Evolutionary conservation across 2,329 filamentous ascomycete species (phyloP).

Genomic region (Trichoderma sp.): DNA sequence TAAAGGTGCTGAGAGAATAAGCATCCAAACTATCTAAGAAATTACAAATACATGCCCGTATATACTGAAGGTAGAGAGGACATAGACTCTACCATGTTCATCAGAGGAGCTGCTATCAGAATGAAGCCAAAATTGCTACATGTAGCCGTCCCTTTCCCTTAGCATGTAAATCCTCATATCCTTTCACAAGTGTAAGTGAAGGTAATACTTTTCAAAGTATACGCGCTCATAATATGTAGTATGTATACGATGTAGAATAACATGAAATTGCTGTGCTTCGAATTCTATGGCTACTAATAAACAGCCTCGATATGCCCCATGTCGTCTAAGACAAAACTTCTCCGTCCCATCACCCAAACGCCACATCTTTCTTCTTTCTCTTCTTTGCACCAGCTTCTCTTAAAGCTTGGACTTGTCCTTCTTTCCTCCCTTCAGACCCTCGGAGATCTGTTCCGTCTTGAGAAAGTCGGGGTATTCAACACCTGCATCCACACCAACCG

Average conservation of each 20-base stretch:
- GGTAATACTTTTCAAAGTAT: background rate
- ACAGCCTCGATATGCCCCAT: background rate
- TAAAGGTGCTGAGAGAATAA: no score
- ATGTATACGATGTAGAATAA: no score
- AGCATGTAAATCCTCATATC: background rate
- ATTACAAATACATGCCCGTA: no score
- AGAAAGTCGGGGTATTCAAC: conserved; percentile 56
- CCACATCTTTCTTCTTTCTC: background rate
- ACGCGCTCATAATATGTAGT: no score
- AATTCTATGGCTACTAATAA: background rate
- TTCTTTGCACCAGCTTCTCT: background rate
- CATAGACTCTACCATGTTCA: no score
- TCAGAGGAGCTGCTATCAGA: no score
- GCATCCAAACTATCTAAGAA: no score
- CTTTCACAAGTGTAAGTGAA: background rate
- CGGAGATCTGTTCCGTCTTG: conserved; percentile 33
- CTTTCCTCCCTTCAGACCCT: conserved; percentile 37
- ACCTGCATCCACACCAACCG: conserved; percentile 46
- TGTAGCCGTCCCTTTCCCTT: no score
- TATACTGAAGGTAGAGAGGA: no score
- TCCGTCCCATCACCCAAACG: background rate
- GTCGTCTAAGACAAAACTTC: background rate
- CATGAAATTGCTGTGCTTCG: background rate
- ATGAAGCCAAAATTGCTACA: no score
- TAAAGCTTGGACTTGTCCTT: conserved; percentile 42